Percentiles rank a stretch among this genome's conserved stretches.
These are phyloP conservation scores for Penicillium dipodomyicola DNA, from an alignment of 495 filamentous ascomycete species.

Conservation along the genomic window DNA sequence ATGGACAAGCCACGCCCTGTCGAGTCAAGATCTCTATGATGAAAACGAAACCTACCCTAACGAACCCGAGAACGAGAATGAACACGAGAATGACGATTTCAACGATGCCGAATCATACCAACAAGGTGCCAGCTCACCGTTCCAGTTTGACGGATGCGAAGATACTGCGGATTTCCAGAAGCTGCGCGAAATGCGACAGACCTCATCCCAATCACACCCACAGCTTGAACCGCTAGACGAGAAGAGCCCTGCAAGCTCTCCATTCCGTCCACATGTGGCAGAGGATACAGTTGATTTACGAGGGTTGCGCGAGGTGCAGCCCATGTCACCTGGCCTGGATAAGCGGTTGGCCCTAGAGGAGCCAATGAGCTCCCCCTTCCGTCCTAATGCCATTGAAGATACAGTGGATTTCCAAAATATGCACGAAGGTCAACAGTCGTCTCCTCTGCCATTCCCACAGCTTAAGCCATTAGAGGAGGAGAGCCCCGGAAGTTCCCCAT, in stretches of 20 bases:
- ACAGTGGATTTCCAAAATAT: slow-evolving; percentile 33
- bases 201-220: slow-evolving; percentile 5
- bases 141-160: slow-evolving; percentile 37
- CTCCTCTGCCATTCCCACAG: not conserved
- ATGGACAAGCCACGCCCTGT: slow-evolving; percentile 16
- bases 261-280: slow-evolving; percentile 34
- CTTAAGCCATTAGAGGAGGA: slow-evolving; percentile 3
- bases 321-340: slow-evolving; percentile 19
- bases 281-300: slow-evolving; percentile 37
- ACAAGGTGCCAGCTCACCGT: slow-evolving; percentile 38
- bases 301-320: slow-evolving; percentile 23
- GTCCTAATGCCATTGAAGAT: slow-evolving; percentile 33
- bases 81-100: slow-evolving; percentile 21
- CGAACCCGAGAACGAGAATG: slow-evolving; percentile 15
- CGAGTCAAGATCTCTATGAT: slow-evolving; percentile 12
- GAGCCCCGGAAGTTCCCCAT: slow-evolving; percentile 35
- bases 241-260: slow-evolving; percentile 35
- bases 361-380: slow-evolving; percentile 41
- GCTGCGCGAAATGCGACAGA: slow-evolving; percentile 20
- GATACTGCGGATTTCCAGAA: slow-evolving; percentile 41
- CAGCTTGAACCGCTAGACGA: slow-evolving; percentile 1
- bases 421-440: slow-evolving; percentile 19
- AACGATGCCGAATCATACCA: slow-evolving; percentile 25
- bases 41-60: slow-evolving; percentile 17
- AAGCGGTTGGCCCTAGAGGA: slow-evolving; percentile 15